Evolutionary conservation across 805 yeast genomes (phyloP).

Genomic region (Isabelozyma pseudorhagii): DNA sequence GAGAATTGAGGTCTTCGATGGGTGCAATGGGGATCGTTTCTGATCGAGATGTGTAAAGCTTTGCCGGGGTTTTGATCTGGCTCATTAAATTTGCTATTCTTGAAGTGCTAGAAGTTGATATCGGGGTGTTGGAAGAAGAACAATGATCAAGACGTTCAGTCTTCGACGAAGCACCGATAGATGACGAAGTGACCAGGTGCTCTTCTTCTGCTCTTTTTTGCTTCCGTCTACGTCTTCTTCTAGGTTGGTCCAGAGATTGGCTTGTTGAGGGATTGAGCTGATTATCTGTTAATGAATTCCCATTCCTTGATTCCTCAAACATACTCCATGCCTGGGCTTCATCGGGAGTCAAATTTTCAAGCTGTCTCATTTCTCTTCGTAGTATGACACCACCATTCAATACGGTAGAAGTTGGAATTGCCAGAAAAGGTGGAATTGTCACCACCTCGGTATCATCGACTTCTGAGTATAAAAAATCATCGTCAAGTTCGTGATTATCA

Average conservation of each 20-base stretch:
- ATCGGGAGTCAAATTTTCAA: constrained; percentile 26
- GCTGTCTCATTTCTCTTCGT: constrained; percentile 29
- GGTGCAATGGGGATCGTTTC: neutral
- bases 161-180: neutral
- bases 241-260: neutral
- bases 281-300: neutral
- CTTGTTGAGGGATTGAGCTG: neutral
- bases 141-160: no score
- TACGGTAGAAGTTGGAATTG: constrained; percentile 10
- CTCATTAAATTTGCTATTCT: constrained; percentile 18
- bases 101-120: constrained; percentile 2
- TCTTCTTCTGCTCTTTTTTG: constrained; percentile 1
- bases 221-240: constrained; percentile 12
- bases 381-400: constrained; percentile 39
- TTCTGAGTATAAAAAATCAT: constrained; percentile 18
- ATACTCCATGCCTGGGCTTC: constrained; percentile 36
- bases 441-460: neutral
- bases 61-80: constrained; percentile 14
- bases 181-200: neutral
- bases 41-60: neutral
- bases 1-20: neutral
- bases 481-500: constrained; percentile 28
- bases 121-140: neutral
- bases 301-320: constrained; percentile 27
- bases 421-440: neutral